Percentiles rank a stretch among this genome's conserved stretches.
Evolutionary conservation across 1,284 basidiomycete species (phyloP).

Genomic region (Albatrellus sp.): DNA sequence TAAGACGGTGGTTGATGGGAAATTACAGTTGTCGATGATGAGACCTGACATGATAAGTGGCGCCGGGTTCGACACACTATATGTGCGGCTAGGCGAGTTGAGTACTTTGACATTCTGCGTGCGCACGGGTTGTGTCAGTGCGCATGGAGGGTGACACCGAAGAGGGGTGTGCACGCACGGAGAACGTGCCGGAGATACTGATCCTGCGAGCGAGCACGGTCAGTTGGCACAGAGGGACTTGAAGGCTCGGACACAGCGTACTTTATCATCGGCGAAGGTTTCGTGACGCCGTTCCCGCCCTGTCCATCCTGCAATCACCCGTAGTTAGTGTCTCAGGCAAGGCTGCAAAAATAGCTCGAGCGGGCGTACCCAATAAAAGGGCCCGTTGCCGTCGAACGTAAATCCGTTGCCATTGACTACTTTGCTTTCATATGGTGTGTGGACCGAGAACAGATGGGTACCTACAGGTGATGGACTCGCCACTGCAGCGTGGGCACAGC

Average conservation of each 20-base stretch:
- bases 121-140: background rate
- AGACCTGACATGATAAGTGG: constrained; percentile 19
- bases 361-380: constrained; percentile 22
- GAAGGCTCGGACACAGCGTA: constrained; percentile 4
- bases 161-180: constrained; percentile 17
- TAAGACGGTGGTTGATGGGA: too few relatives aligned
- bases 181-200: constrained; percentile 38
- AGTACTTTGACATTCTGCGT: constrained; percentile 22
- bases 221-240: background rate
- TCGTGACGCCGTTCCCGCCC: constrained; percentile 24
- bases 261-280: constrained; percentile 28
- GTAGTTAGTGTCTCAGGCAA: background rate
- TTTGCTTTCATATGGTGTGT: background rate
- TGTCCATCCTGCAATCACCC: constrained; percentile 21
- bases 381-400: constrained; percentile 27
- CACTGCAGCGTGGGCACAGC: constrained; percentile 10
- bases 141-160: background rate
- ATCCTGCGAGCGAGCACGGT: constrained; percentile 22
- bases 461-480: constrained; percentile 17
- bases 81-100: constrained; percentile 25
- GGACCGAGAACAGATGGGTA: background rate
- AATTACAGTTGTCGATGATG: constrained; percentile 25
- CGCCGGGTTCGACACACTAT: constrained; percentile 22
- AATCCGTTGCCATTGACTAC: constrained; percentile 28
- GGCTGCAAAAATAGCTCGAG: background rate